Conservation (phyloP, 148 eudicot species). For the Rhododendron vialii region DNA sequence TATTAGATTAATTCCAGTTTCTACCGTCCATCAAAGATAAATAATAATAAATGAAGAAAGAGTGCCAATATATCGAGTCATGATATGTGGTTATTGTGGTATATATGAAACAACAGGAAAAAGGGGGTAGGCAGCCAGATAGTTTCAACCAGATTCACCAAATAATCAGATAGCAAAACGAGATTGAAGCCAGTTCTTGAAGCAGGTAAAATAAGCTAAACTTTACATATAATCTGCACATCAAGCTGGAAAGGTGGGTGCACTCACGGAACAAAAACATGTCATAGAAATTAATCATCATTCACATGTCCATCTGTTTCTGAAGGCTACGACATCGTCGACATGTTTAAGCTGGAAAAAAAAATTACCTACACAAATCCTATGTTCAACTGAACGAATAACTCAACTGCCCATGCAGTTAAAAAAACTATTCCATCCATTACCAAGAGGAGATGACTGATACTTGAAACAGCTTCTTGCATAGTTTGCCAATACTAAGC, state of each 20-base stretch:
- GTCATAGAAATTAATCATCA: neutral
- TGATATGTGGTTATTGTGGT: neutral
- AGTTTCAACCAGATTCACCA: neutral
- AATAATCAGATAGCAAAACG: neutral
- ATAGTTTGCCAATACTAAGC: neutral
- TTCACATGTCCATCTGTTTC: neutral
- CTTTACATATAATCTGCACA: neutral
- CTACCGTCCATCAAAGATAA: neutral
- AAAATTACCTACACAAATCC: neutral
- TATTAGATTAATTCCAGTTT: neutral
- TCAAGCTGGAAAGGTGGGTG: neutral
- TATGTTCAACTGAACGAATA: neutral
- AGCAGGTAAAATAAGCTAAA: neutral
- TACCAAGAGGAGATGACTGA: neutral
- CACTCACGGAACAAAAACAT: neutral
- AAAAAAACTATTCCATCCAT: neutral
- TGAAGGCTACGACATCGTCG: neutral
- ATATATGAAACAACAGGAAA: neutral
- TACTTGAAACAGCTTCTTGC: neutral
- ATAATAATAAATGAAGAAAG: neutral
- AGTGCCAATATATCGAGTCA: neutral
- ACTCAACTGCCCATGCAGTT: neutral
- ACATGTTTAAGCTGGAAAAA: neutral
- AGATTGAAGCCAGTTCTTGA: slow-evolving; percentile 5
- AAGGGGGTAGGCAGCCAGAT: neutral